Evolutionary conservation across 1,139 yeast genomes (phyloP), one percentile per base, ranked within the genome.

Genomic region (Lodderomyces metapsilosis): DNA sequence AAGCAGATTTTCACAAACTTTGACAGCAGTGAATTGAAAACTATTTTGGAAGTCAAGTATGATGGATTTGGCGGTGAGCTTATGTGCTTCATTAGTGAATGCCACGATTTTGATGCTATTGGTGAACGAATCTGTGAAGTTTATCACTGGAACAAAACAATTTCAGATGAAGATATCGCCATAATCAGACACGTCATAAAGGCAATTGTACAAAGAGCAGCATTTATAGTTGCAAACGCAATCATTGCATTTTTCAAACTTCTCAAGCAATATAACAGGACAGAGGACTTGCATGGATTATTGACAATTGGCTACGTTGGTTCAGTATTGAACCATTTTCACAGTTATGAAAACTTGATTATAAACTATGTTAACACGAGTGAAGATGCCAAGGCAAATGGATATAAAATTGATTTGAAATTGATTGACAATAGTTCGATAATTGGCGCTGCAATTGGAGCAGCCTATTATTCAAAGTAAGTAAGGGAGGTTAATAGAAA

Each of bases 381-480:
- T 47, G 58, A 57, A 7, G 61, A 55, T 20, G 56, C 66, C n/a
- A 46, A 49, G 39, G 49, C 50, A 4, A 47, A 62, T 54, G 60
- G 56, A n/a, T 50, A 68, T 22, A 50, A 52, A 12, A 66, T 72
- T 30, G 71, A 67, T 39, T 67, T 72, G 45, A 63, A 62, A 52
- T 57, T 62, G 42, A 62, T 72, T 40, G 70, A 66, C 27, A 58
- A 72, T 47, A 71, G 76, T 52, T 70, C 76, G 13, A 61, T 72
- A 28, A 66, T 71, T 27, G 78, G 78, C 4, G 74, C 77, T 37
- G 77, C 78, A 21, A 71, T 72, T 40, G 76, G 76, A 10, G 77
- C 77, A 34, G 77, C 77, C 13, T 69, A 59, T 47, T 57, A 56
- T 49, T 46, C 48, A 13, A 38, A 38, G 28, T 18, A 36, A 13